A percentile compares a stretch with the other conserved stretches of the same genome.
Evolutionary conservation across 2,329 filamentous ascomycete species (phyloP).

Genomic region (Arthrobotrys sphaeroides): DNA sequence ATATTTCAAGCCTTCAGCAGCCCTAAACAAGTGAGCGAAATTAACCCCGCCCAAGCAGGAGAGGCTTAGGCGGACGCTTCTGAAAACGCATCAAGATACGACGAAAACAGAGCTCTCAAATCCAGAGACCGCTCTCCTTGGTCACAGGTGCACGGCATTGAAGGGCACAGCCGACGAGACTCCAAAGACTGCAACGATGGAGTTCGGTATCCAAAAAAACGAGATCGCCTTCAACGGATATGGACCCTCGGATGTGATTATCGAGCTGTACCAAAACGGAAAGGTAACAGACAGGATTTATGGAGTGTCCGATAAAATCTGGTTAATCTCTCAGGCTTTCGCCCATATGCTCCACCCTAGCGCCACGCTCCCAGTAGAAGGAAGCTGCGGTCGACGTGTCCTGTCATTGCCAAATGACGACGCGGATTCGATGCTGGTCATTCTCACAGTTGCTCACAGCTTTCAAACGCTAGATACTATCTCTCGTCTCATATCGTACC

Average conservation of each 20-base stretch:
- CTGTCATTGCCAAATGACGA: constrained; percentile 7
- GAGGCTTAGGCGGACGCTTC: too few species aligned
- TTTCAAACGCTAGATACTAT: background rate
- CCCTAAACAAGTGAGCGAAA: too few species aligned
- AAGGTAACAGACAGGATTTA: background rate
- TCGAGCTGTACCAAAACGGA: background rate
- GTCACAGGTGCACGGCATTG: too few species aligned
- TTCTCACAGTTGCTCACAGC: constrained; percentile 6
- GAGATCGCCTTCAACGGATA: too few species aligned
- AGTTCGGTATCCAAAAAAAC: too few species aligned
- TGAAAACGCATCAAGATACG: too few species aligned
- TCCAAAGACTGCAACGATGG: too few species aligned
- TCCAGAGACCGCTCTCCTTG: too few species aligned
- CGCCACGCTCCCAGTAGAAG: constrained; percentile 1
- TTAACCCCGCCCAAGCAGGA: too few species aligned
- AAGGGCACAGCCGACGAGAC: too few species aligned
- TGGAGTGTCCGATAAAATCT: background rate
- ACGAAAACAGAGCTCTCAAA: too few species aligned
- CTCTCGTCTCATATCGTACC: background rate
- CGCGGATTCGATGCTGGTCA: constrained; percentile 2
- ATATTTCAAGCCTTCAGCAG: too few species aligned
- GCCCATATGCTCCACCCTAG: constrained; percentile 2
- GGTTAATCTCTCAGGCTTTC: constrained; percentile 5
- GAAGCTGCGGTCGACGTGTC: background rate
- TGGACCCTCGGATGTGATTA: background rate